Base-by-base conservation (phyloP, 2,329 filamentous ascomycete species). In the Cladorrhinum sp. region DNA sequence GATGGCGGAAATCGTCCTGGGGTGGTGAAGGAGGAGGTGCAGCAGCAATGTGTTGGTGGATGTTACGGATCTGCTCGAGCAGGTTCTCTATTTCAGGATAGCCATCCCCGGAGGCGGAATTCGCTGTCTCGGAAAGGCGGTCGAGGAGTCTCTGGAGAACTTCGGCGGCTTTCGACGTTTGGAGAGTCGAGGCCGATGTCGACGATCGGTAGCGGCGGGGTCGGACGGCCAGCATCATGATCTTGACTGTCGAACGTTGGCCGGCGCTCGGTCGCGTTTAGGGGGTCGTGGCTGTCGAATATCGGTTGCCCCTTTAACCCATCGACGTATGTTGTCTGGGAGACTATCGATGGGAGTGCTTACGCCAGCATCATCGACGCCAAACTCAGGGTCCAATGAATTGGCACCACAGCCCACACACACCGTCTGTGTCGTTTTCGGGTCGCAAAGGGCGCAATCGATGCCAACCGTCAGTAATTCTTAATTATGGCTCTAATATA, bases 1-100 rank as follows among this genome's bases (percentile, higher is more conserved):
- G 82, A 70, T 91, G 86, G 66, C 93, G 86, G 72, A 97, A 96
- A 67, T 91, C 87, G 76, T 96, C 91, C 76, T 92, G 91, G 4
- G 79, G 77, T 2, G 79, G 73, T 62, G 77, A 77, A 2, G 80
- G 78, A 16, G 80, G 73, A 42, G 77, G 70, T 26, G 75, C 70
- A 9, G 81, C 79, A 48, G 81, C 77, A 26, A 86, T 73, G 64
- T 85, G 78, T 62, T 91, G 89, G 69, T 87, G 85, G 62, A 94
- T 83, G 56, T 85, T 82, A 66, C 86, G 83, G 60, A 90, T 79
- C 57, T 80, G 78, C 66, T 85, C 81, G 64, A 82, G 73, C 36
- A 88, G 75, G 7, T 76, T 74, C 3, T 73, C 68, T 20, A 79
- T 76, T 9, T 81, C 74, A 14, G 84, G 82, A 65, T 82, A 86